phyloP scores from a whole-genome alignment of 768 basidiomycete genomes.

The Zangia roseola region DNA sequence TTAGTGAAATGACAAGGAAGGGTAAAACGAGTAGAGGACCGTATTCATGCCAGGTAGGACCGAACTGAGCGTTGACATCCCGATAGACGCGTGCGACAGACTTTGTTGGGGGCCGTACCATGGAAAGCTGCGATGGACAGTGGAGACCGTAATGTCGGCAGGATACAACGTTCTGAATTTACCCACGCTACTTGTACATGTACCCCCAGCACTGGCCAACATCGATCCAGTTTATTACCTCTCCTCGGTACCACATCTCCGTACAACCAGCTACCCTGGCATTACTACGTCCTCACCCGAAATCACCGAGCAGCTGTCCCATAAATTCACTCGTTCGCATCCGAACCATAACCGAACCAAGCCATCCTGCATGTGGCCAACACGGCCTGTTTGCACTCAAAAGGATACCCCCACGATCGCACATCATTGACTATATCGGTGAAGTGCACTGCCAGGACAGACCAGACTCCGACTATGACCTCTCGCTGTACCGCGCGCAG shows the following conservation, averaged over 20 bases:
- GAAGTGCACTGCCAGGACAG: constrained; percentile 81
- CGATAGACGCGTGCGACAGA: constrained; percentile 86
- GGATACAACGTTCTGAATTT: constrained; percentile 22
- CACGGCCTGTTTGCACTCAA: constrained; percentile 76
- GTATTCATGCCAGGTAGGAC: constrained; percentile 94
- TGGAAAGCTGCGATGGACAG: constrained; percentile 31
- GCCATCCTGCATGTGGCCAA: constrained; percentile 80
- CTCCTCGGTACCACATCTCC: constrained; percentile 55
- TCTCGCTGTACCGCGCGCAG: constrained; percentile 67
- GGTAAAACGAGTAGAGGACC: constrained; percentile 47
- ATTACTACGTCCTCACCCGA: constrained; percentile 29
- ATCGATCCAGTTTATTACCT: constrained; percentile 52
- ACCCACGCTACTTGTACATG: no score
- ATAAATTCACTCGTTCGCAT: constrained; percentile 48
- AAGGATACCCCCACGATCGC: constrained; percentile 62
- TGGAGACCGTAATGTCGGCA: background rate
- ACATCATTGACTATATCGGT: constrained; percentile 80
- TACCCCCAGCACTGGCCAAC: constrained; percentile 55
- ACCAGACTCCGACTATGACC: constrained; percentile 79
- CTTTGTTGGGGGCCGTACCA: constrained; percentile 72
- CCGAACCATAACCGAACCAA: constrained; percentile 48
- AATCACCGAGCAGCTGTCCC: constrained; percentile 20
- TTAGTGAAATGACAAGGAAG: constrained; percentile 9
- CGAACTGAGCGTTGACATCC: constrained; percentile 84
- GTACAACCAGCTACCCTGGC: constrained; percentile 44